Conservation (phyloP, 163 green algal genomes). For the Scenedesmus sp. region DNA sequence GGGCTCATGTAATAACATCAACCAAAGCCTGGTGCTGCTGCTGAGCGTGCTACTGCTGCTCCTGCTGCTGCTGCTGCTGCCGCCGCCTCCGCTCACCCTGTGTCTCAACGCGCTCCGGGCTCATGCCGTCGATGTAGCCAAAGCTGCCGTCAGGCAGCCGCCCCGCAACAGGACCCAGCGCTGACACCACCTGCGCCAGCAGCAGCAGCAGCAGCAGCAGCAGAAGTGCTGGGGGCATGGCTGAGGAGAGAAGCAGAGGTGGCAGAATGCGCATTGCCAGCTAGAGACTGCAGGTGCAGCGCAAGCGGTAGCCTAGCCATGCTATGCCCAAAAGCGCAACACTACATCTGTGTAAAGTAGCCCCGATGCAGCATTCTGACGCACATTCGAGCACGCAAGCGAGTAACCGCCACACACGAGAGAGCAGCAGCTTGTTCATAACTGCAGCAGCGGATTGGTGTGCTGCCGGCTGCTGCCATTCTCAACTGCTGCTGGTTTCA, state of each 20-base stretch:
- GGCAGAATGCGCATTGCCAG: neutral
- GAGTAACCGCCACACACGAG: too few species aligned
- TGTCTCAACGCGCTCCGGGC: slow-evolving; percentile 81
- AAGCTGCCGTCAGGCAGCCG: slow-evolving; percentile 63
- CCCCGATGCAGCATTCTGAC: too few species aligned
- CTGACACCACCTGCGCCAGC: slow-evolving; percentile 59
- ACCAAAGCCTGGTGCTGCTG: neutral
- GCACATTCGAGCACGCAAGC: too few species aligned
- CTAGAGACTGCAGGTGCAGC: neutral
- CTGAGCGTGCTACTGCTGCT: neutral
- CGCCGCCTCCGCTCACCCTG: slow-evolving; percentile 58
- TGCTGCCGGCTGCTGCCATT: neutral
- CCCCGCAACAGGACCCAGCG: slow-evolving; percentile 61
- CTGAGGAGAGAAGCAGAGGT: neutral
- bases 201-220: neutral
- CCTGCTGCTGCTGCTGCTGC: neutral
- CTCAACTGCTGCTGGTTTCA: neutral
- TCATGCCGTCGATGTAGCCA: slow-evolving; percentile 80
- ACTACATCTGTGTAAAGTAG: too few species aligned
- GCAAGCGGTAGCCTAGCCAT: neutral
- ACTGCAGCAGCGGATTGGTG: too few species aligned
- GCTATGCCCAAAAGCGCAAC: too few species aligned
- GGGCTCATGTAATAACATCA: too few species aligned
- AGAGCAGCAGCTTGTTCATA: too few species aligned
- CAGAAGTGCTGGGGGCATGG: neutral